These are phyloP conservation scores for Teratosphaeria zuluensis DNA, from an alignment of 2,329 filamentous ascomycete genomes.

Conservation along the genomic window DNA sequence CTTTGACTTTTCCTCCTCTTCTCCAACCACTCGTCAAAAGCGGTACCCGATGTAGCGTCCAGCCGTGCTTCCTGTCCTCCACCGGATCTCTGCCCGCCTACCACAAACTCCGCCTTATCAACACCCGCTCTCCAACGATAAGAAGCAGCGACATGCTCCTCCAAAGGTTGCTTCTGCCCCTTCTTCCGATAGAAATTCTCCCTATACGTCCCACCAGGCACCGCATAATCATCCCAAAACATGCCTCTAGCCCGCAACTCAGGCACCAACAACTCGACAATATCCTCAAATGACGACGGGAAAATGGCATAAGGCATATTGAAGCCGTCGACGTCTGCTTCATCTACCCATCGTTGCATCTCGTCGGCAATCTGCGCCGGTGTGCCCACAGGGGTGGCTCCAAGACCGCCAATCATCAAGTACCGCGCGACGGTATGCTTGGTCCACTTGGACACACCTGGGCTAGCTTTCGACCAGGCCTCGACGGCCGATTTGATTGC, in stretches of 20 bases:
- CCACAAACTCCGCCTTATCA: background rate
- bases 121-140: conserved; percentile 29
- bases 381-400: conserved; percentile 55
- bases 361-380: conserved; percentile 55
- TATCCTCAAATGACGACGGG: conserved; percentile 36
- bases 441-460: conserved; percentile 58
- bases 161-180: conserved; percentile 41
- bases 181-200: conserved; percentile 48
- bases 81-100: background rate
- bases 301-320: conserved; percentile 63
- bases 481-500: background rate
- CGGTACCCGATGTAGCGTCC: background rate
- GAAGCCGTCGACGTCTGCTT: conserved; percentile 65
- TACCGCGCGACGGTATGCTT: conserved; percentile 60
- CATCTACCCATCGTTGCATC: conserved; percentile 52
- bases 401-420: conserved; percentile 58
- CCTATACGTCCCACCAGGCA: conserved; percentile 47
- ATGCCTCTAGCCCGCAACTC: conserved; percentile 50
- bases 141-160: conserved; percentile 44
- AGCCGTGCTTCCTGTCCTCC: background rate
- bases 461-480: conserved; percentile 43
- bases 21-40: background rate
- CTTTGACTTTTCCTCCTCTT: background rate
- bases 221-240: conserved; percentile 44
- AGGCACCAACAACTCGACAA: conserved; percentile 55